Conservation (phyloP, 2,329 filamentous ascomycete species). For the Canariomyces notabilis region DNA sequence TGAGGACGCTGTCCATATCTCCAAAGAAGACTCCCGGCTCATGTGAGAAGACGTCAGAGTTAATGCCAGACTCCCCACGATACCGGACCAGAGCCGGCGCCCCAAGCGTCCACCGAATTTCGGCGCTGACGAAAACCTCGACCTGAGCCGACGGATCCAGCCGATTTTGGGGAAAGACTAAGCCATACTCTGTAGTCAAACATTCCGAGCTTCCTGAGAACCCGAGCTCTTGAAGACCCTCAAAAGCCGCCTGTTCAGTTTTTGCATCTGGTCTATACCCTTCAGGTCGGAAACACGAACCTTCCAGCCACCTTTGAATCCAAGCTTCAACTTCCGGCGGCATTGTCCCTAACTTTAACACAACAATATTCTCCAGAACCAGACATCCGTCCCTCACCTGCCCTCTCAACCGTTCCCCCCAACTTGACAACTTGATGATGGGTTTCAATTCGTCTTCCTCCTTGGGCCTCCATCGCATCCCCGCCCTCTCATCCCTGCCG, state of each 20-base stretch:
- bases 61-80: neutral
- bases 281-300: too few species aligned
- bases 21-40: slow-evolving; percentile 3
- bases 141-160: neutral
- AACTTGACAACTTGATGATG: neutral
- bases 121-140: neutral
- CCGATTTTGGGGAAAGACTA: neutral
- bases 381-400: too few species aligned
- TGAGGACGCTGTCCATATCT: too few species aligned
- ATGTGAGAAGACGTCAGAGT: neutral
- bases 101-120: neutral
- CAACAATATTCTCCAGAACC: too few species aligned
- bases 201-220: neutral
- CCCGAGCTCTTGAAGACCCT: neutral
- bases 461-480: neutral
- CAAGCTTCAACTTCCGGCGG: too few species aligned
- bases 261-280: neutral
- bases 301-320: too few species aligned
- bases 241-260: neutral
- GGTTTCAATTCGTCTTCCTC: neutral
- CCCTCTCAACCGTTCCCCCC: too few species aligned
- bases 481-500: neutral
- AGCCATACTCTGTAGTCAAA: neutral
- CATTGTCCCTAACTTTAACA: too few species aligned
- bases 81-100: neutral